Base-by-base conservation (phyloP, 1,284 basidiomycete genomes). In the Vanrija humicola region DNA sequence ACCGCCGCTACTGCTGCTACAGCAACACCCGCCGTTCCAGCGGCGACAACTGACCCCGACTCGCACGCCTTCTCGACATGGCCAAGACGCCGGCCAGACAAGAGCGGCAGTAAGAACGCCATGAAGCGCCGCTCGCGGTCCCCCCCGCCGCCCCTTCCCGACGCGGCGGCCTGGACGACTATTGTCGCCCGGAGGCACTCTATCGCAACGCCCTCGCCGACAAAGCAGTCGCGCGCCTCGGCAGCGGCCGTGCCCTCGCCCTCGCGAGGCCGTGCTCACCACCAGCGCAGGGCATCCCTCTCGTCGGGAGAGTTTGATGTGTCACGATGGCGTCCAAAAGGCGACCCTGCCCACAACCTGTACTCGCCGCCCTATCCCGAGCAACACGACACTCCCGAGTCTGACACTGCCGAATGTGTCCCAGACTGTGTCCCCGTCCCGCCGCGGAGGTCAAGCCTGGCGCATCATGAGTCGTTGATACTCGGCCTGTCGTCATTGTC, bases 1-100 rank as follows among this genome's bases (percentile, higher is more conserved):
- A 56, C 50, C n/a, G 64, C 66, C 12, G 64, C 62, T 29, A 61
- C 65, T 3, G 62, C 64, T 40, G 39, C 16, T 16, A 7, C 10
- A 16, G 14, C 15, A 40, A 18, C 39, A 15, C 16, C 39, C 8
- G 28, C 28, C 28, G 3, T 44, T 5, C 23, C 49, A 28, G 48
- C 48, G 43, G 12, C 34, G 34, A 34, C 12, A 34, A 5, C 34
- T 34, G 9, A 8, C 4, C 34, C 34, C 34, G 34, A 34, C 34
- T 34, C 34, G 34, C 4, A 34, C 34, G 34, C 34, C 10, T 34
- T 34, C 34, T 34, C 34, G 34, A 34, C 34, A 34, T 34, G 34
- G 34, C 34, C 34, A 34, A 12, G 34, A n/a, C 23, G 19, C n/a
- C 54, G 40, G 40, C 40, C 40, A 42, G 40, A 29, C 29, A 21